Evolutionary conservation across 805 yeast species (phyloP), one percentile per base, ranked within the genome.

Genomic region (Hermanozyma aechmeae): DNA sequence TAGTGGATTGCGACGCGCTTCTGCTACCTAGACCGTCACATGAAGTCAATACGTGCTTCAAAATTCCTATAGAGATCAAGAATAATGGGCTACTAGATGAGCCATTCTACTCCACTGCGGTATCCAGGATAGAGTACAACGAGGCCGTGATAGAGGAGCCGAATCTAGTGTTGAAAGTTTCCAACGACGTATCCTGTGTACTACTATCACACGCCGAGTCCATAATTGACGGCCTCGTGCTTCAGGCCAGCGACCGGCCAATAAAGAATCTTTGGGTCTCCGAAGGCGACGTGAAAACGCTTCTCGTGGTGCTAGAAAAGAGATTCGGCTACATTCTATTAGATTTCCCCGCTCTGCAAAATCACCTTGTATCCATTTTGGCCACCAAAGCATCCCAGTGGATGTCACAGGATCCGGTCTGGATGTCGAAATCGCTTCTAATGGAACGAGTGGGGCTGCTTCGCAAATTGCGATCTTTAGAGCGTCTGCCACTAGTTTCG

Each of bases 211-310:
- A 16, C 25, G 36, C 27, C 17, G 21, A 18, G 17, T 41, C 38
- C 8, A 34, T 26, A 24, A 29, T 41, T 6, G 43, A 41, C 29
- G 35, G 34, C 24, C 29, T 41, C 40, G 40, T 31, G 15, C n/a
- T n/a, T n/a, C n/a, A n/a, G n/a, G n/a, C n/a, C n/a, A n/a, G n/a
- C n/a, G n/a, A n/a, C n/a, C n/a, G n/a, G n/a, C n/a, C n/a, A n/a
- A n/a, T n/a, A n/a, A n/a, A n/a, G n/a, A n/a, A n/a, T n/a, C n/a
- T n/a, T n/a, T n/a, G n/a, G n/a, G 26, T 41, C 6, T 39, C 42
- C 23, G 25, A 27, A 10, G 24, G 22, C 18, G 23, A 38, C 22
- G 18, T 39, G 16, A 29, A 25, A 16, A 11, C 24, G 12, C 35
- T 29, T 4, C 26, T 39, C 6, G 19, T 41, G 16, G 32, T 41